Evolutionary conservation across 495 filamentous ascomycete species (phyloP).

Genomic region (Hypomontagnella submonticulosa): DNA sequence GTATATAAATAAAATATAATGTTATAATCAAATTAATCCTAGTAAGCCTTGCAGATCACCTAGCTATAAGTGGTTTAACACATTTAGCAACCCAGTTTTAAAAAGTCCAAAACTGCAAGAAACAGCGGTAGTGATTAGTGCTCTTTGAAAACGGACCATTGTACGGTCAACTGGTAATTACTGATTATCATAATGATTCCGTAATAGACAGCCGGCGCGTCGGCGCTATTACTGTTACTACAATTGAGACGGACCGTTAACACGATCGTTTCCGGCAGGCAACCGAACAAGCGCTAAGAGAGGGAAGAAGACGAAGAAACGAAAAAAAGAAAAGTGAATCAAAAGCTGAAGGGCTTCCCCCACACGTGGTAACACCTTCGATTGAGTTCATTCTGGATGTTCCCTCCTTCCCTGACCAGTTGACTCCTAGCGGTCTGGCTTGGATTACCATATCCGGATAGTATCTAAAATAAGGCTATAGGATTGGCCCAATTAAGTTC

Average conservation of each 20-base stretch:
- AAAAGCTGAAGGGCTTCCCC: constrained; percentile 18
- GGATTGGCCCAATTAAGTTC: constrained; percentile 19
- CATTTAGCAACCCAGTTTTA: no score
- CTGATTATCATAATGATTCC: constrained; percentile 3
- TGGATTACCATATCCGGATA: constrained; percentile 39
- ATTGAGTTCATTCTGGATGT: background rate
- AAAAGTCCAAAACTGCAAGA: no score
- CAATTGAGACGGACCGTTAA: constrained; percentile 2
- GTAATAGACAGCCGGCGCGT: constrained; percentile 10
- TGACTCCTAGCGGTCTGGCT: constrained; percentile 5
- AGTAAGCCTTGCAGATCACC: no score
- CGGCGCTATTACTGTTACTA: constrained; percentile 30
- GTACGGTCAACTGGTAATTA: no score
- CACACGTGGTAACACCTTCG: constrained; percentile 30
- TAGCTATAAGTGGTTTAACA: no score
- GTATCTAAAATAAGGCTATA: background rate
- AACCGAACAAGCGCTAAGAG: constrained; percentile 8
- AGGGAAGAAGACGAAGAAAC: constrained; percentile 3
- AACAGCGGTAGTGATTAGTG: no score
- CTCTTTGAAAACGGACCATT: no score
- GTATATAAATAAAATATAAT: no score
- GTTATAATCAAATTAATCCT: no score
- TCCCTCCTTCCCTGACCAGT: background rate
- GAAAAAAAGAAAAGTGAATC: constrained; percentile 1
- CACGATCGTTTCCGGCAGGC: constrained; percentile 13